Percentiles rank a stretch among this genome's conserved stretches.
Conservation (phyloP, 2,329 filamentous ascomycete genomes). For the Epichloe glyceriae region DNA sequence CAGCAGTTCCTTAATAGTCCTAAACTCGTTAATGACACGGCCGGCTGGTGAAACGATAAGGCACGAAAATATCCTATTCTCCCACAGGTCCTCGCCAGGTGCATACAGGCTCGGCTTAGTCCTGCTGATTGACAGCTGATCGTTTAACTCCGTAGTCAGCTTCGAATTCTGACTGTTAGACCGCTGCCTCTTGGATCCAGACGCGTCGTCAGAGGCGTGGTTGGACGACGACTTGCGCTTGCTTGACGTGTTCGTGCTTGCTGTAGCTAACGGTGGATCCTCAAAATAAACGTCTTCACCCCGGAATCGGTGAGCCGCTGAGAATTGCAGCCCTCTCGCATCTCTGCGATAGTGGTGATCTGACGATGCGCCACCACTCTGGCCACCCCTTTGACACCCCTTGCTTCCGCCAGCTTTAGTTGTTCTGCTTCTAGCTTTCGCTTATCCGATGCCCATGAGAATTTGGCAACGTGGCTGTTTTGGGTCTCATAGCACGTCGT, state of each 20-base stretch:
- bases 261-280: slow-evolving; percentile 1
- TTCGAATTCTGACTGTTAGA: slow-evolving; percentile 7
- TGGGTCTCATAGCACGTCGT: slow-evolving; percentile 10
- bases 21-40: slow-evolving; percentile 4
- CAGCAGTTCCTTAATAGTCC: not conserved
- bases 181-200: slow-evolving; percentile 6
- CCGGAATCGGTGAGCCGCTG: not conserved
- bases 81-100: slow-evolving; percentile 5
- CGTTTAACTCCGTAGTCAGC: not conserved
- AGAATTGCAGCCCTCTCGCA: slow-evolving; percentile 7
- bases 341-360: slow-evolving; percentile 8
- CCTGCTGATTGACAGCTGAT: not conserved
- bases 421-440: slow-evolving; percentile 7
- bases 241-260: not conserved
- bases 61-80: slow-evolving; percentile 5
- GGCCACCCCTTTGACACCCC: slow-evolving; percentile 8
- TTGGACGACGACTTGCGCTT: slow-evolving; percentile 7
- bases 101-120: slow-evolving; percentile 6
- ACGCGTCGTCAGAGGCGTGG: slow-evolving; percentile 1
- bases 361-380: slow-evolving; percentile 7
- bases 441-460: not conserved
- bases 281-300: slow-evolving; percentile 1
- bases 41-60: slow-evolving; percentile 6
- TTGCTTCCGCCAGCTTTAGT: slow-evolving; percentile 7
- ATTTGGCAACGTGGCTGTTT: no score